phyloP scores from a whole-genome alignment of 345 rosid genomes.

The Trapa incisa region DNA sequence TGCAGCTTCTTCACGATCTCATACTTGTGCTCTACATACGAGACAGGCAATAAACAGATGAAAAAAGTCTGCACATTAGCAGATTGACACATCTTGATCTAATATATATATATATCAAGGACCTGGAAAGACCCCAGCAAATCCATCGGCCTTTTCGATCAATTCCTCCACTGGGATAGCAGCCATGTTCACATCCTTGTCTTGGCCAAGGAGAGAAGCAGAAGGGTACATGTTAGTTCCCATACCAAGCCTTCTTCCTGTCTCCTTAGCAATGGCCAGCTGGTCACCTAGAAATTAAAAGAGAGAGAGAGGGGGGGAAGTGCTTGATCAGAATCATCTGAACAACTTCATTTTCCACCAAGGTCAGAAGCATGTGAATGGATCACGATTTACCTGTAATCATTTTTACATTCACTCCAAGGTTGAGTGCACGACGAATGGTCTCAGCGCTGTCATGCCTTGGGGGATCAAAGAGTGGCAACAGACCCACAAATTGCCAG shows the following conservation, averaged over 20 bases:
- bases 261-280: slow-evolving; percentile 42
- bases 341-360: neutral
- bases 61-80: neutral
- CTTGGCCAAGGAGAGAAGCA: slow-evolving; percentile 27
- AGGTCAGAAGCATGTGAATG: neutral
- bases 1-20: slow-evolving; percentile 40
- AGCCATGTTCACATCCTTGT: slow-evolving; percentile 24
- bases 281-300: slow-evolving; percentile 23
- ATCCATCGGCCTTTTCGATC: slow-evolving; percentile 40
- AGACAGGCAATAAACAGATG: neutral
- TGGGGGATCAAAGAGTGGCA: slow-evolving; percentile 79
- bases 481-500: slow-evolving; percentile 72
- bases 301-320: neutral
- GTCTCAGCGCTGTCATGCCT: slow-evolving; percentile 99
- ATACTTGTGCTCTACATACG: slow-evolving; percentile 30
- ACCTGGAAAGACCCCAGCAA: slow-evolving; percentile 48
- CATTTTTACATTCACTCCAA: slow-evolving; percentile 96
- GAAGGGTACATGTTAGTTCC: slow-evolving; percentile 48
- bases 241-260: slow-evolving; percentile 42
- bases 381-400: slow-evolving; percentile 47
- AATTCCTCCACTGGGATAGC: slow-evolving; percentile 31
- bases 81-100: neutral
- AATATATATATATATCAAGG: neutral
- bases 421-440: slow-evolving; percentile 73
- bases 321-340: neutral